These are phyloP conservation scores for Fusarium piperis DNA, from an alignment of 2,329 filamentous ascomycete genomes.

Conservation along the genomic window DNA sequence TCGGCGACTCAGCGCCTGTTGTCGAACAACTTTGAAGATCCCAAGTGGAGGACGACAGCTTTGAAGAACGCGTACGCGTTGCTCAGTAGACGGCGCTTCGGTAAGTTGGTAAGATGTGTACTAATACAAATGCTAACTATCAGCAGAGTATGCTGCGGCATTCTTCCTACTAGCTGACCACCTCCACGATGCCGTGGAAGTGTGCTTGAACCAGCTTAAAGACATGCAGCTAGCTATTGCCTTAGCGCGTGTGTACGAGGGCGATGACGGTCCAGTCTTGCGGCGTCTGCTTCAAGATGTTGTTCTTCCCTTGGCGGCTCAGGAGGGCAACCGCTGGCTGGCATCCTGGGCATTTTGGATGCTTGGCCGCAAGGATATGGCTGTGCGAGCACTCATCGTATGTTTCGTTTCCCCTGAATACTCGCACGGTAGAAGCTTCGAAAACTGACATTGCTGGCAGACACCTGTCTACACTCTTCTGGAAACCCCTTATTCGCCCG, in stretches of 20 bases:
- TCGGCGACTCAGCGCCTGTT: conserved; percentile 80
- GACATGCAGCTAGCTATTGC: conserved; percentile 92
- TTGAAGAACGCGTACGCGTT: conserved; percentile 97
- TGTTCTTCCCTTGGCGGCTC: conserved; percentile 79
- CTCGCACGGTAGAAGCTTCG: background rate
- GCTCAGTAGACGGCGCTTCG: conserved; percentile 88
- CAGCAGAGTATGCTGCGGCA: conserved; percentile 85
- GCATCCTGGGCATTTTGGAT: conserved; percentile 97
- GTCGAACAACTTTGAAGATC: conserved; percentile 89
- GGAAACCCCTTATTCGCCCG: conserved; percentile 73
- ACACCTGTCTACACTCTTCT: conserved; percentile 81
- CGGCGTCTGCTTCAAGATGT: conserved; percentile 80
- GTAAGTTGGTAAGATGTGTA: conserved; percentile 55
- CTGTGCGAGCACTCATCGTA: conserved; percentile 84
- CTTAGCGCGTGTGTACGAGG: conserved; percentile 87
- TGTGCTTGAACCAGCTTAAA: conserved; percentile 86
- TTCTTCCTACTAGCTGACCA: conserved; percentile 94
- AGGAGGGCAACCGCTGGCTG: conserved; percentile 90
- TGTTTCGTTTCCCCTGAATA: conserved; percentile 52
- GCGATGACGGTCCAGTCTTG: conserved; percentile 80
- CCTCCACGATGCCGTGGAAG: conserved; percentile 83
- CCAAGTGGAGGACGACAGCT: conserved; percentile 87
- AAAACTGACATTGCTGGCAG: conserved; percentile 51
- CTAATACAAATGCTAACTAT: conserved; percentile 49
- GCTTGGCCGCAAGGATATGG: conserved; percentile 81